Conservation (phyloP, 148 eudicot species). For the Rhododendron griersonianum region DNA sequence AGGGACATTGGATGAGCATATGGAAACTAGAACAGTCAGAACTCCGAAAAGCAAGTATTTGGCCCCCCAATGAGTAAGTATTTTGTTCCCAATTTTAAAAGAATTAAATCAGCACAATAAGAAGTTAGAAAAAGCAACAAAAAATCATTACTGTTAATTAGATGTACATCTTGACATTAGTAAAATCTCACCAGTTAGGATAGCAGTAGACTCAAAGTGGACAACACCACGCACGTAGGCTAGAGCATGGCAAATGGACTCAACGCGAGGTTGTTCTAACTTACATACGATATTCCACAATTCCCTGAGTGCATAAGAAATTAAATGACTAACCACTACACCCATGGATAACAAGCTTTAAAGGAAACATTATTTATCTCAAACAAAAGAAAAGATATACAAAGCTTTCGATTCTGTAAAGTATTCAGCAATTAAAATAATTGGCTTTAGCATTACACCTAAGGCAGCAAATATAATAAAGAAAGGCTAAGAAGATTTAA, state of each 20-base stretch:
- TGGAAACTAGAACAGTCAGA: no score
- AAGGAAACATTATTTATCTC: no score
- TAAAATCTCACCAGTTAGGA: not conserved
- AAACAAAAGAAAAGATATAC: no score
- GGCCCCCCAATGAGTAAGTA: no score
- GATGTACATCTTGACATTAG: no score
- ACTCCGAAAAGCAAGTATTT: no score
- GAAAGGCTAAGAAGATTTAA: not conserved
- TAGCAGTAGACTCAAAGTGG: not conserved
- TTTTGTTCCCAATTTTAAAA: no score
- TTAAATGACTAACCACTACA: not conserved
- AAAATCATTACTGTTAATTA: no score
- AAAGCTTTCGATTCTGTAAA: not conserved
- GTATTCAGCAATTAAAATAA: not conserved
- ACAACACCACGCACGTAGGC: not conserved
- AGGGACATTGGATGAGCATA: no score
- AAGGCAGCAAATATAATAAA: not conserved
- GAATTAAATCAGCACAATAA: no score
- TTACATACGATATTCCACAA: not conserved
- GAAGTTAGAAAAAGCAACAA: no score
- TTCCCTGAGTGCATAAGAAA: not conserved
- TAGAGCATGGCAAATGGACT: not conserved
- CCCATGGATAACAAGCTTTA: no score
- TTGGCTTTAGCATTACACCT: not conserved
- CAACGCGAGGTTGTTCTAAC: not conserved